These are phyloP conservation scores for Candida anglica DNA, from an alignment of 805 yeast species.

Conservation along the genomic window DNA sequence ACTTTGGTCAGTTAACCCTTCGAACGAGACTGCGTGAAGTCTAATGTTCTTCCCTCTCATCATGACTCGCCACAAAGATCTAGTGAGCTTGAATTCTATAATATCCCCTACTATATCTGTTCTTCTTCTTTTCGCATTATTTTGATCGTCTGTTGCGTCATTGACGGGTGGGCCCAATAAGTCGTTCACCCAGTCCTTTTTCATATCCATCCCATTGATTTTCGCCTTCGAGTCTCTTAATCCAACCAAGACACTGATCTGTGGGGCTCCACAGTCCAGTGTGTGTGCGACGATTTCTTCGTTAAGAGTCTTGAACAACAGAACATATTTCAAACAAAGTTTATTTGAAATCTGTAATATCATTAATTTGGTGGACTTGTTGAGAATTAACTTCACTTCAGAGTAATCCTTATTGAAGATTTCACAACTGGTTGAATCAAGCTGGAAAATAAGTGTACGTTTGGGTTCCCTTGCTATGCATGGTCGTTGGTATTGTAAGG, in stretches of 20 bases:
- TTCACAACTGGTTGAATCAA: slow-evolving; percentile 15
- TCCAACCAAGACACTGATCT: slow-evolving; percentile 18
- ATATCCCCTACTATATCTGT: slow-evolving; percentile 24
- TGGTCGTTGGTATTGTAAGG: slow-evolving; percentile 30
- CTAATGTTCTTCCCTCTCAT: slow-evolving; percentile 18
- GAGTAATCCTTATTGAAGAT: slow-evolving; percentile 12
- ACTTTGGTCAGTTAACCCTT: slow-evolving; percentile 23
- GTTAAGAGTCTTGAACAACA: slow-evolving; percentile 17
- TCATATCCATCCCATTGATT: slow-evolving; percentile 34
- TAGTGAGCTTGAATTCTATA: slow-evolving; percentile 39
- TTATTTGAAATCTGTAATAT: slow-evolving; percentile 22
- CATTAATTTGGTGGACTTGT: slow-evolving; percentile 19
- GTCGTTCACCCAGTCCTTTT: slow-evolving; percentile 28
- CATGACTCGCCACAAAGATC: slow-evolving; percentile 40
- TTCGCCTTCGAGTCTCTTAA: slow-evolving; percentile 23
- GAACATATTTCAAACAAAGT: slow-evolving; percentile 17
- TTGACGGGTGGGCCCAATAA: slow-evolving; percentile 12
- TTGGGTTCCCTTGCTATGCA: slow-evolving; percentile 26
- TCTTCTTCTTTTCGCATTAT: slow-evolving; percentile 9
- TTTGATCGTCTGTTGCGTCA: neutral
- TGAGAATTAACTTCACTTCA: slow-evolving; percentile 30
- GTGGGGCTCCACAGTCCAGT: slow-evolving; percentile 13
- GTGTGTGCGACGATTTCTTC: slow-evolving; percentile 13
- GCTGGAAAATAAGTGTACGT: slow-evolving; percentile 28
- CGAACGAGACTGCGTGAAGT: slow-evolving; percentile 25